phyloP scores from a whole-genome alignment of 768 basidiomycete species.

The Phaeolepiota aurea region DNA sequence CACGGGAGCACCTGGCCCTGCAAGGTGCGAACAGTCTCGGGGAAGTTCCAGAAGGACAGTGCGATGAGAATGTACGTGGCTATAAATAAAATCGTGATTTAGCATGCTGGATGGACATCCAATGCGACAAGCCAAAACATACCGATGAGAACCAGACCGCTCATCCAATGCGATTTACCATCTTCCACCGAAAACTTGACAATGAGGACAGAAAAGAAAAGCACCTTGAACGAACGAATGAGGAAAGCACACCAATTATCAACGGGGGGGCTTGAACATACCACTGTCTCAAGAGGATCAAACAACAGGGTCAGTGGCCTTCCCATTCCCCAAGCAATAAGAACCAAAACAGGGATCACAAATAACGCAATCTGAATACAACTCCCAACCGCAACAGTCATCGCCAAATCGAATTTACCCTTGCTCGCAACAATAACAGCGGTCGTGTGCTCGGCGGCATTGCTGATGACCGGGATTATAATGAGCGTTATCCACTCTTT shows the following conservation, averaged over 20 bases:
- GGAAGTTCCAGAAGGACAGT: conserved; percentile 31
- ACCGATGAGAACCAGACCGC: conserved; percentile 29
- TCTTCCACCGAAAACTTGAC: conserved; percentile 38
- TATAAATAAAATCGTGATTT: conserved; percentile 6
- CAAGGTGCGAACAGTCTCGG: conserved; percentile 22
- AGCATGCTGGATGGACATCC: not conserved
- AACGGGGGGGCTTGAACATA: too few relatives aligned
- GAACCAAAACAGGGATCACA: conserved; percentile 28
- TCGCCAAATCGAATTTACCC: conserved; percentile 33
- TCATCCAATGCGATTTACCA: conserved; percentile 42
- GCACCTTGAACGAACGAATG: conserved; percentile 11
- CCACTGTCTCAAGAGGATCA: conserved; percentile 29
- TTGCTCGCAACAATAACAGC: conserved; percentile 33
- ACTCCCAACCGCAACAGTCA: conserved; percentile 34
- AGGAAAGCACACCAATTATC: not conserved
- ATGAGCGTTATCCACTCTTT: conserved; percentile 39
- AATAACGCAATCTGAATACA: conserved; percentile 35
- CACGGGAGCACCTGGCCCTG: conserved; percentile 24
- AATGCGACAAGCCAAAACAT: conserved; percentile 5
- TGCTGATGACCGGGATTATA: conserved; percentile 32
- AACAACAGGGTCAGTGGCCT: conserved; percentile 31
- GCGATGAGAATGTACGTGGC: conserved; percentile 27
- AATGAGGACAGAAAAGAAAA: conserved; percentile 31
- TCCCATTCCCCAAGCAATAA: conserved; percentile 30
- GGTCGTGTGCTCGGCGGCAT: conserved; percentile 33